phyloP scores from a whole-genome alignment of 371 early-diverging fungal genomes.

The Choanephora cucurbitarum region DNA sequence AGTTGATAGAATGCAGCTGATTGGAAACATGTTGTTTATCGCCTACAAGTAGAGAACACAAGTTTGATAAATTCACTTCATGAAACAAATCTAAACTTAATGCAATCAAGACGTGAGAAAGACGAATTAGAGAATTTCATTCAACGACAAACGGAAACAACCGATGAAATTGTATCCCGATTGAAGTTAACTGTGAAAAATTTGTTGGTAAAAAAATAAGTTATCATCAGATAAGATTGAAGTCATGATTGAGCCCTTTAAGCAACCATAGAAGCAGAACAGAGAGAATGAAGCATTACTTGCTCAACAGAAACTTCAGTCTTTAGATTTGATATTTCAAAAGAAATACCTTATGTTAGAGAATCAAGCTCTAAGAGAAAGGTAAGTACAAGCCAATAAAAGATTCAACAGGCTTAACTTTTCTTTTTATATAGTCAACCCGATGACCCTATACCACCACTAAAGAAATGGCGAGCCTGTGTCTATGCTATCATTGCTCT shows the following conservation, averaged over 20 bases:
- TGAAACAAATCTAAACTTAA: constrained; percentile 15
- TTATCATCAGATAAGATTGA: neutral
- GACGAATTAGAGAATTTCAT: constrained; percentile 19
- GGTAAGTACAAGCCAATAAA: constrained; percentile 12
- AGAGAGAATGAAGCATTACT: neutral
- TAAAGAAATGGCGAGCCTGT: constrained; percentile 20
- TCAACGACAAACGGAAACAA: constrained; percentile 22
- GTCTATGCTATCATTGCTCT: constrained; percentile 25
- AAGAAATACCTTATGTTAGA: constrained; percentile 18
- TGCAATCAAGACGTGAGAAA: constrained; percentile 23
- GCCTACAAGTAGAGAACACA: constrained; percentile 21
- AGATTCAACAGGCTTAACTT: too few species aligned
- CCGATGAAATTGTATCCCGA: constrained; percentile 19
- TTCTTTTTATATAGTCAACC: neutral
- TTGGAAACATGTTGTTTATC: constrained; percentile 17
- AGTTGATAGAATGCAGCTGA: constrained; percentile 7
- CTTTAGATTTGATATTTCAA: constrained; percentile 19
- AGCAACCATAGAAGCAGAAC: neutral
- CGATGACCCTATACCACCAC: neutral
- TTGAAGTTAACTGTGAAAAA: neutral
- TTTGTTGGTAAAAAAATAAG: neutral
- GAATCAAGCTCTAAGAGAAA: constrained; percentile 19
- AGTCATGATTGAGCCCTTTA: neutral
- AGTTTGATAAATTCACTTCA: constrained; percentile 17
- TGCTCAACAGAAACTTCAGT: neutral